phyloP scores from a whole-genome alignment of 768 basidiomycete genomes.

The Cystobasidium tubakii region DNA sequence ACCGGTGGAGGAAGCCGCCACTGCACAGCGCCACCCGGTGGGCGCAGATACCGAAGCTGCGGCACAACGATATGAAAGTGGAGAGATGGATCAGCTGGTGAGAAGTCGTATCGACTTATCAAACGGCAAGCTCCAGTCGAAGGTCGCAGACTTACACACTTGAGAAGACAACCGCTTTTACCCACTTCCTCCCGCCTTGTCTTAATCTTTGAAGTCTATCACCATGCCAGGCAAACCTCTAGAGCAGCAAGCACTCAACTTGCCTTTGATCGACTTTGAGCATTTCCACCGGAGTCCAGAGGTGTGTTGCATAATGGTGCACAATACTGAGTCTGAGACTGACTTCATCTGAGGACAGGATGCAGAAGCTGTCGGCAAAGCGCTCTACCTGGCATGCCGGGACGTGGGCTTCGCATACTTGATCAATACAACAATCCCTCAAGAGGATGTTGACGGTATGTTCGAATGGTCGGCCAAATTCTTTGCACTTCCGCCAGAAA shows the following conservation, averaged over 20 bases:
- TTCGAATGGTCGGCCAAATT: slow-evolving; percentile 42
- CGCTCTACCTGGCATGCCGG: slow-evolving; percentile 43
- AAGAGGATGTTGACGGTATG: slow-evolving; percentile 40
- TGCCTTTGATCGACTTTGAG: slow-evolving; percentile 4
- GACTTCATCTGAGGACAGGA: background rate
- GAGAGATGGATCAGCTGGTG: background rate
- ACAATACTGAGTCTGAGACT: background rate
- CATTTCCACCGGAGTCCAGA: slow-evolving; percentile 1
- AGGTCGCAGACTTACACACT: too few species aligned
- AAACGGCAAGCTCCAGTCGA: too few species aligned
- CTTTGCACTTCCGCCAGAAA: slow-evolving; percentile 43
- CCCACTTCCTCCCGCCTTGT: background rate
- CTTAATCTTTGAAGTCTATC: background rate
- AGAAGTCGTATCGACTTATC: background rate
- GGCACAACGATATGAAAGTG: background rate
- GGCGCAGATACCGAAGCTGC: background rate
- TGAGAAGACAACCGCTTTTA: too few species aligned
- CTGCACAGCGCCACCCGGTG: background rate
- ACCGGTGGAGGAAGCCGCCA: background rate
- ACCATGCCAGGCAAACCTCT: slow-evolving; percentile 10
- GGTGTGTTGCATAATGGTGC: background rate
- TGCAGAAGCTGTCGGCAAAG: slow-evolving; percentile 37
- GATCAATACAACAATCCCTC: slow-evolving; percentile 39
- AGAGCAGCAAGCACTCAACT: background rate
- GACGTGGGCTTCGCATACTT: slow-evolving; percentile 47